A percentile compares a stretch with the other conserved stretches of the same genome.
Conservation (phyloP, 1,284 basidiomycete genomes). For the Sphaerobolus stellatus region DNA sequence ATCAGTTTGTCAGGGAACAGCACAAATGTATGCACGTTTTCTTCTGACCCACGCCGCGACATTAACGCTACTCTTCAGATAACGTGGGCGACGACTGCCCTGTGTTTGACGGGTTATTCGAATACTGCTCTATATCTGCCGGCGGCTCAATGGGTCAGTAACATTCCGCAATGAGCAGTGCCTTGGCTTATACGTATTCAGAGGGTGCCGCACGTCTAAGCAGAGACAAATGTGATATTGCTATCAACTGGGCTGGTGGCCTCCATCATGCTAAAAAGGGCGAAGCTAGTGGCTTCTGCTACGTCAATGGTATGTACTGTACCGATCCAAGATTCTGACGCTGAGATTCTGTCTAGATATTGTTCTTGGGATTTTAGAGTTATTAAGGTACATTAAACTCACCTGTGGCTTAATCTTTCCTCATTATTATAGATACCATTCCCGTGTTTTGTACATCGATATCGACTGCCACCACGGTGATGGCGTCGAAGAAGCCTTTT, state of each 20-base stretch:
- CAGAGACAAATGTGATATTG: conserved; percentile 97
- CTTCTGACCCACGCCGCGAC: conserved; percentile 30
- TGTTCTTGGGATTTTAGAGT: conserved; percentile 94
- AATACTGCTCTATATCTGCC: conserved; percentile 98
- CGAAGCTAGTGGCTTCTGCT: conserved; percentile 98
- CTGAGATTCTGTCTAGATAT: conserved; percentile 61
- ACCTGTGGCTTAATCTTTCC: background rate
- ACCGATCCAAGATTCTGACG: conserved; percentile 3
- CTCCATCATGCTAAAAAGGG: conserved; percentile 98
- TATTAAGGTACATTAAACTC: conserved; percentile 62
- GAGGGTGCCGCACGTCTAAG: conserved; percentile 96
- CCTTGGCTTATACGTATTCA: too few relatives aligned
- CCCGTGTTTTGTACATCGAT: conserved; percentile 95
- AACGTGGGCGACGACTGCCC: conserved; percentile 96
- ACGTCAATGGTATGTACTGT: conserved; percentile 80
- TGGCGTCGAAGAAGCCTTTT: conserved; percentile 99
- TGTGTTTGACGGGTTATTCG: conserved; percentile 96
- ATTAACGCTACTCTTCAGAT: conserved; percentile 43
- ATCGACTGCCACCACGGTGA: conserved; percentile 99
- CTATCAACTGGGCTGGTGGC: conserved; percentile 98
- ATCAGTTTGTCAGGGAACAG: conserved; percentile 90
- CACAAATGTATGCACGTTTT: conserved; percentile 75
- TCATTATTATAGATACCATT: conserved; percentile 70
- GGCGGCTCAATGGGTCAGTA: conserved; percentile 94
- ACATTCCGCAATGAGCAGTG: background rate